Evolutionary conservation across 164 flowering plant genomes (phyloP).

Genomic region (Stephania yunnanensis): DNA sequence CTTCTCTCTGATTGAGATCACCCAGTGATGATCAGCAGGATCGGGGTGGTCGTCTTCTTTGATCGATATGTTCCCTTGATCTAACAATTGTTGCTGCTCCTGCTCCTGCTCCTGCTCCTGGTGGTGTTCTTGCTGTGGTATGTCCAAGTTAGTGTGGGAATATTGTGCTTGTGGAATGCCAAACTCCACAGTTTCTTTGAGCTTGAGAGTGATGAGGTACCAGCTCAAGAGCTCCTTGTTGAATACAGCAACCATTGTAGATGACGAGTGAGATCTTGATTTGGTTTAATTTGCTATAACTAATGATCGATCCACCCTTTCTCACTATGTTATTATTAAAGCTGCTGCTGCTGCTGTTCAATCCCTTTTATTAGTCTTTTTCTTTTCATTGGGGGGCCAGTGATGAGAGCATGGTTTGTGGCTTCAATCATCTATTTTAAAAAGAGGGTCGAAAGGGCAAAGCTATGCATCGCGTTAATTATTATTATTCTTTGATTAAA

Average conservation of each 20-base stretch:
- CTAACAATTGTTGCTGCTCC: neutral
- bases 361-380: neutral
- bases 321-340: neutral
- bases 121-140: neutral
- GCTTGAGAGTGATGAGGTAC: constrained; percentile 33
- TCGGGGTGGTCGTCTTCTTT: constrained; percentile 17
- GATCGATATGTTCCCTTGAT: neutral
- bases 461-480: too few relatives aligned
- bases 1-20: constrained; percentile 58
- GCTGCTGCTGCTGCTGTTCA: neutral
- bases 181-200: constrained; percentile 27
- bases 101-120: constrained; percentile 6
- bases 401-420: neutral
- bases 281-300: neutral
- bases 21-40: constrained; percentile 49
- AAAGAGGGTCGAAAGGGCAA: too few relatives aligned
- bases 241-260: constrained; percentile 33
- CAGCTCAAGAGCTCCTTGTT: constrained; percentile 35
- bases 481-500: too few relatives aligned
- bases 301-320: neutral
- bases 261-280: neutral
- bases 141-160: constrained; percentile 9
- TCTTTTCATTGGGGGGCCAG: neutral
- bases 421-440: neutral
- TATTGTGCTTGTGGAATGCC: constrained; percentile 11